Evolutionary conservation across 164 flowering plant genomes (phyloP).

Genomic region (Chloranthus sessilifolius): DNA sequence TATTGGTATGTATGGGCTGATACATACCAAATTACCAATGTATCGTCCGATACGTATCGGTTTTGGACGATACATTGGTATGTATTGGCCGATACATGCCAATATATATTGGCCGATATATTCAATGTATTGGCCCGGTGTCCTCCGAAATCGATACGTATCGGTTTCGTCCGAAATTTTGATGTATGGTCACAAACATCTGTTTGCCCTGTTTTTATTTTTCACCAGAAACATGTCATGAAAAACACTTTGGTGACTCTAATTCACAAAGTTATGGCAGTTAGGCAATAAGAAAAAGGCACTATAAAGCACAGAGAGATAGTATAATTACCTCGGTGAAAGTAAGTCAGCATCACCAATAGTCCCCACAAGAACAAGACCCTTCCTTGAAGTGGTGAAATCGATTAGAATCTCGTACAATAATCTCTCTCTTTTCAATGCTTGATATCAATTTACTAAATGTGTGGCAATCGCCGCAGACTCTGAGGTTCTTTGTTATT

Average conservation of each 20-base stretch:
- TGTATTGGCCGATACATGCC: no score
- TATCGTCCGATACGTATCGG: no score
- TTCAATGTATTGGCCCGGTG: no score
- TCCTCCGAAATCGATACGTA: no score
- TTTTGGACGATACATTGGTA: no score
- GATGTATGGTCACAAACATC: no score
- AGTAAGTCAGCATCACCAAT: constrained; percentile 33
- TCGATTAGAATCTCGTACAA: constrained; percentile 51
- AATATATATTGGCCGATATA: no score
- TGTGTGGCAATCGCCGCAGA: constrained; percentile 56
- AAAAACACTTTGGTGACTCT: background rate
- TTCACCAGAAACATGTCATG: background rate
- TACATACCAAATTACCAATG: no score
- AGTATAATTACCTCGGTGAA: background rate
- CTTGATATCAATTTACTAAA: constrained; percentile 38
- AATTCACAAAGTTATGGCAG: background rate
- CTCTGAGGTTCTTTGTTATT: constrained; percentile 49
- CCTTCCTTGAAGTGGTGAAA: constrained; percentile 57
- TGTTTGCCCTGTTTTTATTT: background rate
- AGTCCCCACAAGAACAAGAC: constrained; percentile 53
- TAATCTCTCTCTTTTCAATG: constrained; percentile 27
- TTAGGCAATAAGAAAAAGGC: background rate
- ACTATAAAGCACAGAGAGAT: background rate
- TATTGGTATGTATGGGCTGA: no score
- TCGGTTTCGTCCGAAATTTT: no score